Percentiles rank a stretch among this genome's conserved stretches.
These are phyloP conservation scores for Talaromyces proteolyticus DNA, from an alignment of 495 filamentous ascomycete genomes.

Conservation along the genomic window DNA sequence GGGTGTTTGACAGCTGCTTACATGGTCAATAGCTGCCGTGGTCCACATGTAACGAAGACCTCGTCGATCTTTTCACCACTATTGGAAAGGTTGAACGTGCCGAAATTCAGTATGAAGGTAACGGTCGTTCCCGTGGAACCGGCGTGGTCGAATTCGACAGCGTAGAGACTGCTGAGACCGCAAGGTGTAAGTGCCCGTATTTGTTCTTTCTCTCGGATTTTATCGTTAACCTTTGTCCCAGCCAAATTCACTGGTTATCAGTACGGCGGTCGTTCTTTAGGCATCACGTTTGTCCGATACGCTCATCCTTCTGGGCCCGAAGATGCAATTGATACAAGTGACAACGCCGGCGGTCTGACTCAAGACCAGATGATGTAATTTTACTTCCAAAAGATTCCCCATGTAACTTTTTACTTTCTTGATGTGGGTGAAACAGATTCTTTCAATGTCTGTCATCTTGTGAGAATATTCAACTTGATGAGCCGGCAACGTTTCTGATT, in stretches of 20 bases:
- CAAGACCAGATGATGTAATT: conserved; percentile 97
- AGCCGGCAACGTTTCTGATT: too few species aligned
- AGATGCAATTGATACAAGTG: conserved; percentile 73
- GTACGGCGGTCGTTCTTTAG: conserved; percentile 92
- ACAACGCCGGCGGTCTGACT: conserved; percentile 69
- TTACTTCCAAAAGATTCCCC: background rate
- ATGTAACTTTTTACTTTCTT: background rate
- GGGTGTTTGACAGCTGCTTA: conserved; percentile 1
- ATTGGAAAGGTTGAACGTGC: conserved; percentile 97
- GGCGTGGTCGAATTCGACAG: conserved; percentile 92
- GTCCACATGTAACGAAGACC: conserved; percentile 97
- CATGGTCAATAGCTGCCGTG: conserved; percentile 68
- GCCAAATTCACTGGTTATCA: conserved; percentile 97
- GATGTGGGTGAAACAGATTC: background rate
- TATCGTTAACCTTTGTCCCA: conserved; percentile 20
- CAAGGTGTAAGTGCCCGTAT: conserved; percentile 57
- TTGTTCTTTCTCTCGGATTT: background rate
- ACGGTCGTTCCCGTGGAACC: conserved; percentile 89
- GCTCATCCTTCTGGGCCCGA: conserved; percentile 53
- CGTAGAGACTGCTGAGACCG: conserved; percentile 78
- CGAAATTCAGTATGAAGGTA: conserved; percentile 97
- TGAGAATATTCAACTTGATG: too few species aligned
- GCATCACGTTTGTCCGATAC: conserved; percentile 89
- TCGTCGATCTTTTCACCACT: conserved; percentile 92
- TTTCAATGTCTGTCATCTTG: background rate